Evolutionary conservation across 176 grass and related monocot genomes (phyloP), one percentile per base, ranked within the genome.

Genomic region (Raddia guianensis): DNA sequence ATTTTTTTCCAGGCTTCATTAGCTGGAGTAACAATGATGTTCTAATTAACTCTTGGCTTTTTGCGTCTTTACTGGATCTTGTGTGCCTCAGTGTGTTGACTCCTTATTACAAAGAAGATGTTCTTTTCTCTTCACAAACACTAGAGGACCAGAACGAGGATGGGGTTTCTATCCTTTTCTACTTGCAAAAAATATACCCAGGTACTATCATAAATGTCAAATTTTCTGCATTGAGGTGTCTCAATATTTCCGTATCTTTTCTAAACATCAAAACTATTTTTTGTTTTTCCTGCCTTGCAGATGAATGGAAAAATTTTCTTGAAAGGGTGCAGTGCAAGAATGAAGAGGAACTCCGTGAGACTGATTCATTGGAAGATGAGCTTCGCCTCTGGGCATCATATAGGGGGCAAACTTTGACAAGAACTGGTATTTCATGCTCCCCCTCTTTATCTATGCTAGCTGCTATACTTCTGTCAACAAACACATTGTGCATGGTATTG

Each of bases 241-340:
- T 42, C 46, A 69, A 76, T 73, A 56, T 46, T 77, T 75, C 68
- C 49, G 11, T 47, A 51, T 46, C 49, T 45, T 32, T 85, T 82
- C n/a, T 49, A 49, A 49, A 62, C 13, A 33, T 62, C 27, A 11
- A 72, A 72, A n/a, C 67, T 59, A 68, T 33, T 10, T 65, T 80
- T 81, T 81, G 59, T 7, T 21, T 72, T 43, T 68, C 77, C 21
- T 84, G 18, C 42, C 45, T 77, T 92, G 67, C 74, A 98, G 95
- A 98, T 91, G 95, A 98, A 87, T 98, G 95, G 95, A 94, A 77
- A 9, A 92, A 91, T 82, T 98, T 98, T 56, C 92, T 98, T 78
- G 66, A 98, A 83, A 82, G 95, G 52, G 76, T 92, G 49, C 1
- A 49, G 0, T 94, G 90, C 86, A 89, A 85, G 58, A 85, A 49